Conservation (phyloP, 306 rosid species). For the Neltuma alba region DNA sequence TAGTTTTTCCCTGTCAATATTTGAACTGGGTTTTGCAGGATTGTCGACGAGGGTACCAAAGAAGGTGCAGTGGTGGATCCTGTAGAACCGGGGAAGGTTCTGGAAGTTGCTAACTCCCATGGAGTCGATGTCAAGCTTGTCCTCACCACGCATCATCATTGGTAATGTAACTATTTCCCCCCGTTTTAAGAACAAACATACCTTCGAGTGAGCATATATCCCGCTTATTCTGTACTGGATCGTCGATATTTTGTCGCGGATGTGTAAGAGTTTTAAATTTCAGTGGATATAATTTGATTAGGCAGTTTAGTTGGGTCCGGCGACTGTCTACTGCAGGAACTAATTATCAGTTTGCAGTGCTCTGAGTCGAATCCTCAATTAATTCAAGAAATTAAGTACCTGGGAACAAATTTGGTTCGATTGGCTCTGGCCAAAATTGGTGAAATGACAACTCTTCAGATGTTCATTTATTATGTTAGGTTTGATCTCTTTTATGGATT, state of each 20-base stretch:
- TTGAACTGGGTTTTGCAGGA: slow-evolving; percentile 50
- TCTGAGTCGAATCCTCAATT: not conserved
- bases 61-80: slow-evolving; percentile 96
- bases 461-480: not conserved
- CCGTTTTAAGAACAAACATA: not conserved
- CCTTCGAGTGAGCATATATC: not conserved
- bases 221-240: not conserved
- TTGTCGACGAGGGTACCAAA: slow-evolving; percentile 73
- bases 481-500: not conserved
- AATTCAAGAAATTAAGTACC: not conserved
- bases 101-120: slow-evolving; percentile 61
- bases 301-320: not conserved
- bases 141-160: slow-evolving; percentile 98
- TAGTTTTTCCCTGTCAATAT: not conserved
- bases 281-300: not conserved
- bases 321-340: not conserved
- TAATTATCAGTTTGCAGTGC: not conserved
- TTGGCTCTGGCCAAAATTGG: not conserved
- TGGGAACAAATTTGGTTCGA: not conserved
- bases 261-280: not conserved
- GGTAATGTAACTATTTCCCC: slow-evolving; percentile 39
- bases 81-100: slow-evolving; percentile 83
- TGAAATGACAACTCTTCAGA: not conserved
- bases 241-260: not conserved
- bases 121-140: slow-evolving; percentile 74